These are phyloP conservation scores for Lachnellula cervina DNA, from an alignment of 2,329 filamentous ascomycete species.

Conservation along the genomic window DNA sequence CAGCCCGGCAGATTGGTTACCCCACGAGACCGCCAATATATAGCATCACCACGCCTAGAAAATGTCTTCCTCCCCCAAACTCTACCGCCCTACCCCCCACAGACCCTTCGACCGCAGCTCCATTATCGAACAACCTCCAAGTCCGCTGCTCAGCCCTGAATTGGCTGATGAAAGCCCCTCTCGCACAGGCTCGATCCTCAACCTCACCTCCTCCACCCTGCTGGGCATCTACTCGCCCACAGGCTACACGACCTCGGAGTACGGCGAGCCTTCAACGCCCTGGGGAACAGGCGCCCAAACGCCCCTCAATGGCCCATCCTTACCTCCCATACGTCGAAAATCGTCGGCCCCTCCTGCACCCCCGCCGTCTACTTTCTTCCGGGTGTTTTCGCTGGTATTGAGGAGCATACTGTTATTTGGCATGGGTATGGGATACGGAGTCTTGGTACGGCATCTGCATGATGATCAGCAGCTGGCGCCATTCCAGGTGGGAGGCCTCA, in stretches of 20 bases:
- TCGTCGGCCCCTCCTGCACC: conserved; percentile 19
- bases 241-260: conserved; percentile 43
- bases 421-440: conserved; percentile 78
- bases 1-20: too few species aligned
- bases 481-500: conserved; percentile 46
- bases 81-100: conserved; percentile 66
- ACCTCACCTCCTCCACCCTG: conserved; percentile 84
- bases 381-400: conserved; percentile 43
- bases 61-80: conserved; percentile 36
- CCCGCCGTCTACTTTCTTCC: conserved; percentile 26
- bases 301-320: conserved; percentile 29
- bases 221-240: conserved; percentile 83
- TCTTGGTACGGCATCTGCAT: conserved; percentile 75
- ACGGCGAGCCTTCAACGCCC: conserved; percentile 60
- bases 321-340: conserved; percentile 2
- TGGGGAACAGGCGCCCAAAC: conserved; percentile 76
- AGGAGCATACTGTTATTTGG: conserved; percentile 65
- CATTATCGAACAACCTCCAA: conserved; percentile 42
- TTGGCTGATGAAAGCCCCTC: conserved; percentile 60
- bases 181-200: conserved; percentile 72
- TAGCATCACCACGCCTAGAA: too few species aligned
- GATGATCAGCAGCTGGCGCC: conserved; percentile 60
- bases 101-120: conserved; percentile 62
- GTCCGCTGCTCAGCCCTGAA: conserved; percentile 50
- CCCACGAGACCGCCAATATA: too few species aligned